phyloP scores from a whole-genome alignment of 2,329 filamentous ascomycete genomes.

The Trichophyton equinum region DNA sequence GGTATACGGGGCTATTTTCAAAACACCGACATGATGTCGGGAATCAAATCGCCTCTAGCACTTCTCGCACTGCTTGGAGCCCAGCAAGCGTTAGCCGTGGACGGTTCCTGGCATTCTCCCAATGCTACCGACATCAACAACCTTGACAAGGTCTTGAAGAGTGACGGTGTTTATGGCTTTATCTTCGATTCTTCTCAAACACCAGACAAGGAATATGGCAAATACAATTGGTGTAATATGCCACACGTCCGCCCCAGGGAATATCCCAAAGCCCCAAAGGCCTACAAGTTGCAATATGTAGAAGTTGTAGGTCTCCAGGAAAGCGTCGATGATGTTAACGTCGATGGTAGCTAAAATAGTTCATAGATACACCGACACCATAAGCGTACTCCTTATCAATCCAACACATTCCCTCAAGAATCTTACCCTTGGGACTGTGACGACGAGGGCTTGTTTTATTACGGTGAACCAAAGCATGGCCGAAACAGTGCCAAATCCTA shows the following conservation, averaged over 20 bases:
- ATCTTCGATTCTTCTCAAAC: slow-evolving; percentile 55
- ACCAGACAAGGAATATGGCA: slow-evolving; percentile 45
- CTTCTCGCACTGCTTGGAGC: slow-evolving; percentile 7
- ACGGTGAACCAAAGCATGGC: slow-evolving; percentile 42
- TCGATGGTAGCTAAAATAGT: neutral
- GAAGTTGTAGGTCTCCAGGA: slow-evolving; percentile 48
- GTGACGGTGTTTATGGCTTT: slow-evolving; percentile 57
- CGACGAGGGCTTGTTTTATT: slow-evolving; percentile 58
- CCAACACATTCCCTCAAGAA: slow-evolving; percentile 65
- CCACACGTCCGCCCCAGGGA: slow-evolving; percentile 60
- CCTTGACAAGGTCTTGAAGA: slow-evolving; percentile 44
- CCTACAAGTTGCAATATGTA: slow-evolving; percentile 60
- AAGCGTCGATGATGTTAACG: neutral
- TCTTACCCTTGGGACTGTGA: slow-evolving; percentile 60
- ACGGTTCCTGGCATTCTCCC: slow-evolving; percentile 48
- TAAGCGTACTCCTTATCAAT: slow-evolving; percentile 68
- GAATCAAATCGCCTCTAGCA: neutral
- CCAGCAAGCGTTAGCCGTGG: slow-evolving; percentile 17
- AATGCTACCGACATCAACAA: slow-evolving; percentile 47
- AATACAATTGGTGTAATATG: slow-evolving; percentile 80
- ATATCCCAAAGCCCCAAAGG: slow-evolving; percentile 44
- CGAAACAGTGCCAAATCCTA: slow-evolving; percentile 45
- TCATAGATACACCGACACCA: slow-evolving; percentile 64
- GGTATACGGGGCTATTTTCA: neutral
- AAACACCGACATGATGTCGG: neutral